Evolutionary conservation across 2,329 filamentous ascomycete genomes (phyloP).

Genomic region (Truncatella angustata): DNA sequence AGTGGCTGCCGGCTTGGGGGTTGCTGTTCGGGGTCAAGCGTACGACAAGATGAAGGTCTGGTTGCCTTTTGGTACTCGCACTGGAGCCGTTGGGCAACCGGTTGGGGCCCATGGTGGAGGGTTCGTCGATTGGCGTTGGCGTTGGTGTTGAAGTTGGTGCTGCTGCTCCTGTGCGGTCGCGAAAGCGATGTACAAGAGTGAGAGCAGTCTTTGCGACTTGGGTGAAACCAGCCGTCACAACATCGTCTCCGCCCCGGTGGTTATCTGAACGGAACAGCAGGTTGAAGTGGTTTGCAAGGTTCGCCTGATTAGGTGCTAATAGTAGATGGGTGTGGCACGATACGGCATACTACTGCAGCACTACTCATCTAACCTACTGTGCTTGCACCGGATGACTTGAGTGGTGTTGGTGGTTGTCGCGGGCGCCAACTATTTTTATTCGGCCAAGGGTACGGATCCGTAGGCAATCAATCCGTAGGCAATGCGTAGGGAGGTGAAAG

Average conservation of each 20-base stretch:
- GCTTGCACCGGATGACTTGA: no score
- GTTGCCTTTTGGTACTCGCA: conserved; percentile 30
- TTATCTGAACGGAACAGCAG: neutral
- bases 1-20: neutral
- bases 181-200: neutral
- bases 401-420: conserved; percentile 1
- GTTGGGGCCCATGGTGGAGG: conserved; percentile 25
- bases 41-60: conserved; percentile 50
- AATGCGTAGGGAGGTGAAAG: no score
- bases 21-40: conserved; percentile 26
- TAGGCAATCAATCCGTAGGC: no score
- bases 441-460: neutral
- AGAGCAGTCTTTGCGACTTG: neutral
- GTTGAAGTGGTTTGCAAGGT: neutral
- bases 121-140: no score
- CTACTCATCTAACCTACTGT: neutral
- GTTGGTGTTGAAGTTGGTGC: no score
- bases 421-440: conserved; percentile 12
- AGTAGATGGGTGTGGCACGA: neutral
- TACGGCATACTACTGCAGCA: conserved; percentile 1
- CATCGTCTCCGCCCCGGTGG: neutral
- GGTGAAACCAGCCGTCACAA: neutral
- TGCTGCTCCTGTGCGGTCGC: neutral
- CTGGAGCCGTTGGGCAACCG: conserved; percentile 27
- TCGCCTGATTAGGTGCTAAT: no score